Evolutionary conservation across 78 protist species (phyloP), one percentile per base, ranked within the genome.

Genomic region (Chrysochromulina tobinii): DNA sequence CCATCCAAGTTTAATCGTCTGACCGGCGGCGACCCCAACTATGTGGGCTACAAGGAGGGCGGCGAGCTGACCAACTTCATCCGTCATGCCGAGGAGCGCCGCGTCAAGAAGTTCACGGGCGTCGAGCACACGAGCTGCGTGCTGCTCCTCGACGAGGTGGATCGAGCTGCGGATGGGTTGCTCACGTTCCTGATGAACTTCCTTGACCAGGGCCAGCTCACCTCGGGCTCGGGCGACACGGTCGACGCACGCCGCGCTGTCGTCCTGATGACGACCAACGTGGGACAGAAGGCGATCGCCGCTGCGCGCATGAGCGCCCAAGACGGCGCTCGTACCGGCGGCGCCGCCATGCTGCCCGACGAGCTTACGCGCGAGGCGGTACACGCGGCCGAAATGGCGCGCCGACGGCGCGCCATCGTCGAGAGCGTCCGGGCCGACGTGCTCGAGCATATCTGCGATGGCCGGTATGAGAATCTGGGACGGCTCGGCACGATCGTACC

Each of bases 1-100:
- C 50, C n/a, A 7, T 61, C 68, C 88, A 20, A 89, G 15, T 88
- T 94, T 21, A 25, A 58, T n/a, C 38, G 94, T 12, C 59, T 94
- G 48, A 94, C 93, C 8, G 95, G 94, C 21, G 88, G 94, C 8
- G 94, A 93, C 7, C 94, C 96, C 6, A 94, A 93, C 38, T 95
- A 95, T 66, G 94, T 95, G 3, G 96, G 96, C 4, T 95, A 87
- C 89, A 91, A 95, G 23, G 96, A 95, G 68, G 96, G 96, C 57
- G 96, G 96, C 27, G 86, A 87, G 87, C 94, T 94, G 53, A 94
- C 96, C 61, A 94, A 94, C 83, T 75, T 75, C 57, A 75, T 75
- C 57, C 83, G 83, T 54, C 83, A 75, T 54, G 83, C 83, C 7
- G 83, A 75, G 57, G 83, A 75, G n/a, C 51, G 83, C 23, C 83